Base-by-base conservation (phyloP, 768 basidiomycete species). In the Pleurotus salmoneostramineus region DNA sequence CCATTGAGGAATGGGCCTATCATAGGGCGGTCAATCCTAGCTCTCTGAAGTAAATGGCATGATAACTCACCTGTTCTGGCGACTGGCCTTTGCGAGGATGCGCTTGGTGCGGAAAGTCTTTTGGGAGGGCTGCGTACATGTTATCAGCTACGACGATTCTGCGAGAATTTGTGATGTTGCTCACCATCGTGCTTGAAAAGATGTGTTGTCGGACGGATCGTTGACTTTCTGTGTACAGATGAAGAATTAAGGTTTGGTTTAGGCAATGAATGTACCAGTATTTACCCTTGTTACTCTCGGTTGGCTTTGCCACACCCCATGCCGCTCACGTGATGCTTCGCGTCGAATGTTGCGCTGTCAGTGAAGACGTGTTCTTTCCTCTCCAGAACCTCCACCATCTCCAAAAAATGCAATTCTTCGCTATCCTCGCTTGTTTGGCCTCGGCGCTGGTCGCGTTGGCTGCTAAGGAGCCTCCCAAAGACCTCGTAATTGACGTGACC, bases 21-120 rank as follows among this genome's bases (percentile, higher is more conserved):
- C 33, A 36, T 54, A 37, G 50, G 36, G 49, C 12, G 17, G n/a
- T 11, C 34, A 56, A 11, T 65, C 11, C 21, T 45, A 3, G 8
- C 17, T n/a, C 47, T 27, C 33, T 6, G 6, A 35, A 6, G 6
- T 3, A 5, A 7, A 37, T 31, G 11, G 11, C 17, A 31, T 40
- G 33, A 12, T 35, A 58, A 72, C 83, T 65, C 67, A 94, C 91
- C 96, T 85, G 83, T 99, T 99, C 84, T 97, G 95, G 69, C 93
- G 88, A 60, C 81, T 74, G 61, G 93, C 93, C 84, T 98, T 99
- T 72, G 96, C 94, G 67, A 99, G 91, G 72, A 87, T 95, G 73
- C 88, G 88, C 83, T 99, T 99, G 73, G 91, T 95, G 71, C 91
- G 84, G 85, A 98, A 98, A 59, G 93, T 85, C 80, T 99, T 99